Base-by-base conservation (phyloP, 306 rosid genomes). In the Erythrophleum fordii region DNA sequence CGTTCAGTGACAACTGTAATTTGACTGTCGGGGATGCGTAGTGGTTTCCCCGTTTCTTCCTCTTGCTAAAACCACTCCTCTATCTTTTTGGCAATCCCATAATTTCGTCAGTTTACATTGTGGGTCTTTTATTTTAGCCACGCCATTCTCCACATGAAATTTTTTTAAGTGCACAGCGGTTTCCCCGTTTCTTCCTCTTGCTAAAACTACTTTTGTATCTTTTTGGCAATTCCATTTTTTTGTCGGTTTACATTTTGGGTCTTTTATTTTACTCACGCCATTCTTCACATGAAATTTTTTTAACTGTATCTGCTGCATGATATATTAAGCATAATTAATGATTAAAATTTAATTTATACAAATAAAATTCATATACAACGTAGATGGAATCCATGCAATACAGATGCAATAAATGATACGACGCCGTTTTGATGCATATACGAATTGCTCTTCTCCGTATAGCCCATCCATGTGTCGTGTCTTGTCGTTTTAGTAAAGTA, bases 1-100 rank as follows among this genome's bases (percentile, higher is more conserved):
- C 10, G 70, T 18, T 53, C 73, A 69, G 81, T 89, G 95, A 90
- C 93, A 92, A 85, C 93, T 89, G 92, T 89, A 44, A 70, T 17
- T 55, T 41, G 81, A 85, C 87, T 86, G 93, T 89, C 87, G 61
- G 9, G 66, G 48, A 62, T 81, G 26, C 7, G 26, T n/a, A 18
- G 7, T 81, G 41, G 37, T 61, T 80, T 81, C 44, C 59, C 6
- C 62, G 25, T 17, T 66, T 66, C 28, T n/a, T 39, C 72, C n/a
- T 66, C 0, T n/a, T 65, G 16, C 25, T 0, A 17, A 34, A 29
- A 5, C 42, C 2, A 14, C 22, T 23, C 44, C 18, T n/a, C 70
- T 31, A 56, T 9, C 13, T 1, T 3, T 14, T 60, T 28, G 44
- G 69, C 69, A 29, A 80, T 71, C 46, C 10, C 66, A 46, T 39